These are phyloP conservation scores for Crithidia brevicula DNA, from an alignment of 208 protist genomes.

Conservation along the genomic window DNA sequence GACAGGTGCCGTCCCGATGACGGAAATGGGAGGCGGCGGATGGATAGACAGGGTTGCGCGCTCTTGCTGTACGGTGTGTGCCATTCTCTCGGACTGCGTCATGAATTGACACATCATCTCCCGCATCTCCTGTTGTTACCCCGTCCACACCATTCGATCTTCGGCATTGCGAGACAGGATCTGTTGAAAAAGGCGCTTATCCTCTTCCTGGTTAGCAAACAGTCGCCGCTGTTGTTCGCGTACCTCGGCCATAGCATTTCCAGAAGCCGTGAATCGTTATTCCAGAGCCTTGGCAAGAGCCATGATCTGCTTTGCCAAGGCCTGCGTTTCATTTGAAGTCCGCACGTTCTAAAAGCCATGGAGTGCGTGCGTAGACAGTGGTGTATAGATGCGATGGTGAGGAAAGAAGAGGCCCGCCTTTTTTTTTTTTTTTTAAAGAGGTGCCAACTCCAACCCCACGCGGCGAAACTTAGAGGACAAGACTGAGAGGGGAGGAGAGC, in stretches of 20 bases:
- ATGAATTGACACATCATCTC: background rate
- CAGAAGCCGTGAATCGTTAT: too few relatives aligned
- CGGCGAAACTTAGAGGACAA: too few relatives aligned
- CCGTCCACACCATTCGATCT: background rate
- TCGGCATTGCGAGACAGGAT: background rate
- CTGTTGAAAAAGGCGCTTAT: background rate
- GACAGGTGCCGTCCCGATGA: background rate
- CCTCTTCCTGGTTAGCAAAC: background rate
- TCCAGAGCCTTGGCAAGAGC: too few relatives aligned
- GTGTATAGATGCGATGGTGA: too few relatives aligned
- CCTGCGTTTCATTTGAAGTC: too few relatives aligned
- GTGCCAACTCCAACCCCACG: too few relatives aligned
- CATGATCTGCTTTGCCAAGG: too few relatives aligned
- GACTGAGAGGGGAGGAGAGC: too few relatives aligned
- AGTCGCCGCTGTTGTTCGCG: background rate
- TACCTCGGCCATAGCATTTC: background rate
- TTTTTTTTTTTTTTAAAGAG: too few relatives aligned
- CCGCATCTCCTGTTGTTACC: background rate
- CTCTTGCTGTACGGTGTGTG: background rate
- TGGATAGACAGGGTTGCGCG: background rate
- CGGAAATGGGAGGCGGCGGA: background rate
- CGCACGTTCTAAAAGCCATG: too few relatives aligned
- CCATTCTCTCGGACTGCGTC: background rate
- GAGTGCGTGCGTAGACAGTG: too few relatives aligned
- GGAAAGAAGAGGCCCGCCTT: too few relatives aligned